Evolutionary conservation across 768 basidiomycete species (phyloP).

Genomic region (Lactifluus piperatus): DNA sequence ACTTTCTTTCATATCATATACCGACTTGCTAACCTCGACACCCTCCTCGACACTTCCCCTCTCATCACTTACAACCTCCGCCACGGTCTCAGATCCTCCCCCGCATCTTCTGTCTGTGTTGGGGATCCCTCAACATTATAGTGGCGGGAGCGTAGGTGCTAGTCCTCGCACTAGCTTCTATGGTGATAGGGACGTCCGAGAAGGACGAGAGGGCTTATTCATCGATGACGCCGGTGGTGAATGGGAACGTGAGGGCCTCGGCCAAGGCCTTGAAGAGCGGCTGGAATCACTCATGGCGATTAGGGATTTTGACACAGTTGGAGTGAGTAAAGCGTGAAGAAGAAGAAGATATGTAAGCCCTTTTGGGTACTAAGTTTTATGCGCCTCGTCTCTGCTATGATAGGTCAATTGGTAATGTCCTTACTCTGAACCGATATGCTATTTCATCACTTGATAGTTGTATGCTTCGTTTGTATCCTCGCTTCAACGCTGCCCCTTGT

Average conservation of each 20-base stretch:
- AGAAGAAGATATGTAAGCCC: neutral
- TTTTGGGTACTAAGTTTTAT: neutral
- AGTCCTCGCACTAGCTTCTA: conserved; percentile 21
- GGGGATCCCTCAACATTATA: conserved; percentile 31
- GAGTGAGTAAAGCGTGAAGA: conserved; percentile 14
- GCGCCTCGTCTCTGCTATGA: neutral
- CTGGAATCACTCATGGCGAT: conserved; percentile 47
- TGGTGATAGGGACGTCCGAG: conserved; percentile 16
- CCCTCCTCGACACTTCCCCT: conserved; percentile 67
- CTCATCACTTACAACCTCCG: conserved; percentile 60
- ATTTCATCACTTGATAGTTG: conserved; percentile 5
- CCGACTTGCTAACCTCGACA: conserved; percentile 71
- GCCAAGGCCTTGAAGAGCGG: conserved; percentile 74
- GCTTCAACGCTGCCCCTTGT: neutral
- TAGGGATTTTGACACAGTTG: conserved; percentile 6
- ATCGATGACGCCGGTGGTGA: conserved; percentile 70
- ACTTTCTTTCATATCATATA: conserved; percentile 84
- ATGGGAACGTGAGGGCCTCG: conserved; percentile 82
- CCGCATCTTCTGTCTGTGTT: conserved; percentile 65
- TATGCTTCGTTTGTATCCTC: conserved; percentile 2
- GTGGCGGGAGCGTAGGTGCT: conserved; percentile 26
- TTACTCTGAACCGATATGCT: conserved; percentile 7
- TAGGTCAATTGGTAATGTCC: conserved; percentile 8
- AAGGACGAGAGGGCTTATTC: conserved; percentile 24
- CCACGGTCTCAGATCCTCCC: conserved; percentile 48